Percentiles rank a stretch among this genome's conserved stretches.
These are phyloP conservation scores for Haplosporangium gracile DNA, from an alignment of 192 early-diverging fungal species.

Conservation along the genomic window DNA sequence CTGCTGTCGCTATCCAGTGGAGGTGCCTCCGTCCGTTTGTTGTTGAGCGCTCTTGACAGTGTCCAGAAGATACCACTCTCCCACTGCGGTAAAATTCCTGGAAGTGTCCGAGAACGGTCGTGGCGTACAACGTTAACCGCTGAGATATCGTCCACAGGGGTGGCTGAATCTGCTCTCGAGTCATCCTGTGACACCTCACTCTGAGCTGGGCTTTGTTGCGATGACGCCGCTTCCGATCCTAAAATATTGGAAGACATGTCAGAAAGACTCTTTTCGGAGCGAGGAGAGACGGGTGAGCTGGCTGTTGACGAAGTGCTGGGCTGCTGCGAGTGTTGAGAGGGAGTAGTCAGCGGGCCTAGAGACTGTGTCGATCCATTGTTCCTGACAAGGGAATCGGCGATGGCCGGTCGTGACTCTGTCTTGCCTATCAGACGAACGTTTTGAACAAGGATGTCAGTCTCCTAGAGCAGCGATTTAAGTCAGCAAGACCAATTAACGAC, in stretches of 20 bases:
- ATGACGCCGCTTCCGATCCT: background rate
- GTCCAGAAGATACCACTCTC: constrained; percentile 37
- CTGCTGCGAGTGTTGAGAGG: background rate
- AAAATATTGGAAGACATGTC: background rate
- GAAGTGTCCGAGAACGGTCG: constrained; percentile 43
- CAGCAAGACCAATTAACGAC: background rate
- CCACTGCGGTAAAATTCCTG: constrained; percentile 47
- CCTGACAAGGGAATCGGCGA: constrained; percentile 32
- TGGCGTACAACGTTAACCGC: constrained; percentile 28
- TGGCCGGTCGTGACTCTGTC: constrained; percentile 12
- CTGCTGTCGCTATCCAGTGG: constrained; percentile 49
- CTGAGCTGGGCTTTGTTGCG: background rate
- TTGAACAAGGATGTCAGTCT: background rate
- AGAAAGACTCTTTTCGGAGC: constrained; percentile 19
- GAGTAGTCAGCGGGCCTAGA: background rate
- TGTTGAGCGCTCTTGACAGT: constrained; percentile 30
- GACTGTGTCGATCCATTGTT: constrained; percentile 36
- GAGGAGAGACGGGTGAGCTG: constrained; percentile 17
- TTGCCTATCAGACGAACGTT: constrained; percentile 2
- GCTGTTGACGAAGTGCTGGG: background rate
- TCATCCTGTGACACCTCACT: constrained; percentile 13
- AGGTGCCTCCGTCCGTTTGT: constrained; percentile 22
- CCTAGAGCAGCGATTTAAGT: background rate
- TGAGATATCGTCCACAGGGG: constrained; percentile 1
- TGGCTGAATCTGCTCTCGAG: background rate